Evolutionary conservation across 768 basidiomycete genomes (phyloP), one percentile per base, ranked within the genome.

Genomic region (Pisolithus sp.): DNA sequence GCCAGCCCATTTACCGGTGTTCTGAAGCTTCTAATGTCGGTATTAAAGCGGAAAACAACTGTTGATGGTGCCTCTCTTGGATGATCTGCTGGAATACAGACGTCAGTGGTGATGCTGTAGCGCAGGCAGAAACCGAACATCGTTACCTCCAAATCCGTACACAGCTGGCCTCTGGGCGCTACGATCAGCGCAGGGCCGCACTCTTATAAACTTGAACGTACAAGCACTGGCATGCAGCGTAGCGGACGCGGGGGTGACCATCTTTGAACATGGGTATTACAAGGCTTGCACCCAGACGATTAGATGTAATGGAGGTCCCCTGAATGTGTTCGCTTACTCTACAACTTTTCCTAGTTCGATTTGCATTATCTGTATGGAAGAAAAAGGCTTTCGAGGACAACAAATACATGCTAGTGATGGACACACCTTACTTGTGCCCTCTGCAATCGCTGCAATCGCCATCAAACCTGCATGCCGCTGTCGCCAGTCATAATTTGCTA

Each of bases 141-240:
- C 15, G 48, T 46, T 64, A 88, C 89, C 71, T 90, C 89, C 41
- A 93, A 74, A 69, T 94, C 92, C 4, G 89, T 91, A 63, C 92
- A 93, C 4, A 95, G 72, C 63, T 93, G 92, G 0, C 92, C 92
- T 44, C 91, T 89, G 57, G 28, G 55, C 34, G 8, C 18, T 20
- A 55, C 26, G 57, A 43, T 42, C 42, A 52, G 40, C 12, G 38
- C 15, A 41, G 34, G 28, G n/a, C 24, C 46, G 12, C 37, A 6
- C 20, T 34, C 52, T 50, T 7, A n/a, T 21, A 51, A 48, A 23
- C 12, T 23, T 15, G 26, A 68, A 54, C 86, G 60, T 58, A 91
- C 88, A 67, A 78, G 74, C 89, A 91, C 71, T 93, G 91, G 68
- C 89, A 89, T 41, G 91, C 89, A 2, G 89, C 90, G 56, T 75